These are phyloP conservation scores for Vaucheria bursata DNA, from an alignment of 352 stramenopile genomes.

Conservation along the genomic window DNA sequence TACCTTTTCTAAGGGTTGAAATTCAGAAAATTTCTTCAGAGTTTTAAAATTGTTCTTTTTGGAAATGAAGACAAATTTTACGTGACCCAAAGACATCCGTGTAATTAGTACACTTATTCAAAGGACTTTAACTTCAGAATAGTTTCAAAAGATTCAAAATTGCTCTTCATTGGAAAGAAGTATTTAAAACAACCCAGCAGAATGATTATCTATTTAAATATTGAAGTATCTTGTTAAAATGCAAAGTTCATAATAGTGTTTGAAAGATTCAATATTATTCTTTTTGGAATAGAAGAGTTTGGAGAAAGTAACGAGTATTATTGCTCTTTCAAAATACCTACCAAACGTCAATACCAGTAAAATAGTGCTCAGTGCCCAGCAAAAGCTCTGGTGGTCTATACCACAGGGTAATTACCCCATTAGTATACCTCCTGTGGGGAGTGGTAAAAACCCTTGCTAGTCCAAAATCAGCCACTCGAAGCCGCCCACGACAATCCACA, in stretches of 20 bases:
- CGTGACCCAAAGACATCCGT: too few relatives aligned
- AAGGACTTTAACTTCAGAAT: too few relatives aligned
- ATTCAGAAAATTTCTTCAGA: too few relatives aligned
- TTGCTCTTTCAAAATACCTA: constrained; percentile 43
- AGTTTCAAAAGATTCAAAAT: background rate
- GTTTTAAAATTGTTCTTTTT: too few relatives aligned
- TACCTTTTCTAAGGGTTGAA: too few relatives aligned
- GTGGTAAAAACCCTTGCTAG: constrained; percentile 51
- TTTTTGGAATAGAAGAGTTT: background rate
- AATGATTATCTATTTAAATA: background rate
- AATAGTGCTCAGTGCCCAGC: constrained; percentile 83
- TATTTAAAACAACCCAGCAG: background rate
- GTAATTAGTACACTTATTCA: too few relatives aligned
- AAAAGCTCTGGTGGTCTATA: constrained; percentile 88
- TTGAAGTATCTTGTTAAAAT: background rate
- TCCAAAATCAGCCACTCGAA: constrained; percentile 84
- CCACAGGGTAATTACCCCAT: constrained; percentile 90
- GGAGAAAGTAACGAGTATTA: background rate
- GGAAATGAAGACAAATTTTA: too few relatives aligned
- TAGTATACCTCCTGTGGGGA: constrained; percentile 71
- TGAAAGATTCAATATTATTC: background rate
- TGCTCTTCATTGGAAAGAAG: background rate
- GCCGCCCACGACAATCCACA: constrained; percentile 67
- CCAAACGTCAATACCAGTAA: constrained; percentile 81
- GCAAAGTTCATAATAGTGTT: background rate